Conservation (phyloP, 106 monocot genomes). For the Allium sativum region DNA sequence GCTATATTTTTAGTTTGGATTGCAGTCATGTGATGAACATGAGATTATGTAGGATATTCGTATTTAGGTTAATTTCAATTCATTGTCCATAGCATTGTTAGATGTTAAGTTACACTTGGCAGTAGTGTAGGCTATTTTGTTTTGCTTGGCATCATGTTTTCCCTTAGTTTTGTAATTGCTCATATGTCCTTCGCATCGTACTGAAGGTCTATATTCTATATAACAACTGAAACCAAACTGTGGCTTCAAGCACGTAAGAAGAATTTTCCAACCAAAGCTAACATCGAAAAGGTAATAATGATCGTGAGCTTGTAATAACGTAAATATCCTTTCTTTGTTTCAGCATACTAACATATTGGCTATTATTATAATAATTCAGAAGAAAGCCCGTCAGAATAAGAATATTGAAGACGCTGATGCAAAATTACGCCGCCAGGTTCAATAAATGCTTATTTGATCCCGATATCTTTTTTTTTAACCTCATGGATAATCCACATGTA, state of each 20-base stretch:
- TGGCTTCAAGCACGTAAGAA: slow-evolving; percentile 85
- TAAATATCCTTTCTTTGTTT: not conserved
- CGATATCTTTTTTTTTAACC: not conserved
- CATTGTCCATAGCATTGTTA: too few species aligned
- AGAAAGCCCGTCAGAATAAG: slow-evolving; percentile 6
- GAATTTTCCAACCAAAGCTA: slow-evolving; percentile 64
- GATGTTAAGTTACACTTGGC: too few species aligned
- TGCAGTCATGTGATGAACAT: too few species aligned
- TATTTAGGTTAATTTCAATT: too few species aligned
- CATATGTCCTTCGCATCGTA: too few species aligned
- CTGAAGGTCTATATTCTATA: slow-evolving; percentile 21
- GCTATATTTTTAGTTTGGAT: too few species aligned
- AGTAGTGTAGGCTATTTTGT: too few species aligned
- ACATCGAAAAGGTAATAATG: slow-evolving; percentile 35
- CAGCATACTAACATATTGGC: not conserved
- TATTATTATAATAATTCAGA: slow-evolving; percentile 27
- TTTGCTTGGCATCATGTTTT: not conserved
- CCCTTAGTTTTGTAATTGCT: not conserved
- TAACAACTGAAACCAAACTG: slow-evolving; percentile 47
- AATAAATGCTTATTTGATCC: not conserved
- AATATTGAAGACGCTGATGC: slow-evolving; percentile 15
- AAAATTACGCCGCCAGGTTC: slow-evolving; percentile 58
- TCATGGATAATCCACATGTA: too few species aligned
- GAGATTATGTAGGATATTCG: too few species aligned
- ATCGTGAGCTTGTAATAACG: not conserved